A percentile compares a stretch with the other conserved stretches of the same genome.
These are phyloP conservation scores for Fonsecaea erecta DNA, from an alignment of 2,329 filamentous ascomycete species.

Conservation along the genomic window DNA sequence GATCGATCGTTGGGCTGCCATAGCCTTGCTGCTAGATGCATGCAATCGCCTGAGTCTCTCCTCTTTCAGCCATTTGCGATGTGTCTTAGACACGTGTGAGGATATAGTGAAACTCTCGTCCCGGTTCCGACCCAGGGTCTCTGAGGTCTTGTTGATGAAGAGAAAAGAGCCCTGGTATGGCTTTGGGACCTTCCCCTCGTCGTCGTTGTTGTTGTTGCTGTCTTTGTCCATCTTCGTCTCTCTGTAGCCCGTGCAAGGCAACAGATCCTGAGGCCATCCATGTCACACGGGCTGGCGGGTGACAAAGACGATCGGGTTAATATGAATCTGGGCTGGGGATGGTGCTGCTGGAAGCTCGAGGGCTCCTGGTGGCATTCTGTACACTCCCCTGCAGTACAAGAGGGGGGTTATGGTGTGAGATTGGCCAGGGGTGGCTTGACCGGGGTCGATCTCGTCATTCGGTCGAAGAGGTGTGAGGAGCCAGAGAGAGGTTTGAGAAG, in stretches of 20 bases:
- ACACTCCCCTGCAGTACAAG: not conserved
- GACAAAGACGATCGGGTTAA: not conserved
- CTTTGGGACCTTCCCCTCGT: not conserved
- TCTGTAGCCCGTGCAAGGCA: not conserved
- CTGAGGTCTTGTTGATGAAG: conserved; percentile 25
- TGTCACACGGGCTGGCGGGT: not conserved
- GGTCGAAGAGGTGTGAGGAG: not conserved
- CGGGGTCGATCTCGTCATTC: not conserved
- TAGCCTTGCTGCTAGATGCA: conserved; percentile 17
- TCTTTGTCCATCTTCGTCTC: conserved; percentile 14
- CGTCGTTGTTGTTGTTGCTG: not conserved
- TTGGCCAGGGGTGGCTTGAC: not conserved
- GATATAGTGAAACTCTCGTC: conserved; percentile 28
- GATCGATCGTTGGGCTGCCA: conserved; percentile 9
- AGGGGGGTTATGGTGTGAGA: not conserved
- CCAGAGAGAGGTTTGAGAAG: not conserved
- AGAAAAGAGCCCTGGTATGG: conserved; percentile 9
- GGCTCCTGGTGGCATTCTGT: not conserved
- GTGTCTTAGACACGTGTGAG: conserved; percentile 25
- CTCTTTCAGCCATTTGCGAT: conserved; percentile 23
- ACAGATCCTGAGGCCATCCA: conserved; percentile 1
- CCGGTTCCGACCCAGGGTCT: conserved; percentile 6
- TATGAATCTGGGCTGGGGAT: not conserved
- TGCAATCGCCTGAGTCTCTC: conserved; percentile 16
- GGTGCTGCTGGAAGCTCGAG: not conserved